A percentile compares a stretch with the other conserved stretches of the same genome.
phyloP scores from a whole-genome alignment of 1,284 basidiomycete genomes.

The Lentinula novae-zelandiae region DNA sequence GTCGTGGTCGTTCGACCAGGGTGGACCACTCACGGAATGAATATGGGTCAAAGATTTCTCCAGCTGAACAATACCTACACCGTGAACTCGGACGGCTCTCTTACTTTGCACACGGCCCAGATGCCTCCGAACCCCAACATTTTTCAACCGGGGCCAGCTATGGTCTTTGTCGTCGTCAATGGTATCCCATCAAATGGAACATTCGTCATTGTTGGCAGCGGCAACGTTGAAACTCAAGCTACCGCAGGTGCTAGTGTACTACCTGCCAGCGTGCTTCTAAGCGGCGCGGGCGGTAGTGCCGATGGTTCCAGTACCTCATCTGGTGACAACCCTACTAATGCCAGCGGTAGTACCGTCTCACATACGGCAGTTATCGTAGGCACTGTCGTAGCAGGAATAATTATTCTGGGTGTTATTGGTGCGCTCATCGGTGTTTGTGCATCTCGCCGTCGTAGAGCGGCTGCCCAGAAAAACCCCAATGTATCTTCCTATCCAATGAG shows the following conservation, averaged over 20 bases:
- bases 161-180: conserved; percentile 68
- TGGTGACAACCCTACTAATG: conserved; percentile 2
- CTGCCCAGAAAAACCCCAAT: conserved; percentile 6
- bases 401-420: conserved; percentile 14
- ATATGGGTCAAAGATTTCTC: conserved; percentile 53
- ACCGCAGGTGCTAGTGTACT: conserved; percentile 16
- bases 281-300: conserved; percentile 8
- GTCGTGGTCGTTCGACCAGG: conserved; percentile 84
- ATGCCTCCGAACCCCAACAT: conserved; percentile 69
- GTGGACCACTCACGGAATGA: conserved; percentile 35
- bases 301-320: neutral
- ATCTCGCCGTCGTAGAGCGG: conserved; percentile 13
- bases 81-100: conserved; percentile 51
- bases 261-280: conserved; percentile 22
- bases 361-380: conserved; percentile 9
- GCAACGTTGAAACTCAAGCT: conserved; percentile 59
- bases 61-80: conserved; percentile 53
- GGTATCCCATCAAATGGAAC: conserved; percentile 70
- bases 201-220: conserved; percentile 64
- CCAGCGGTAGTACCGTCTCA: conserved; percentile 15
- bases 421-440: conserved; percentile 15
- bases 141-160: conserved; percentile 70
- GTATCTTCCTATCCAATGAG: conserved; percentile 3
- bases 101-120: conserved; percentile 64
- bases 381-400: conserved; percentile 11